Base-by-base conservation (phyloP, 441 rosid species). In the Rhodomyrtus psidioides region DNA sequence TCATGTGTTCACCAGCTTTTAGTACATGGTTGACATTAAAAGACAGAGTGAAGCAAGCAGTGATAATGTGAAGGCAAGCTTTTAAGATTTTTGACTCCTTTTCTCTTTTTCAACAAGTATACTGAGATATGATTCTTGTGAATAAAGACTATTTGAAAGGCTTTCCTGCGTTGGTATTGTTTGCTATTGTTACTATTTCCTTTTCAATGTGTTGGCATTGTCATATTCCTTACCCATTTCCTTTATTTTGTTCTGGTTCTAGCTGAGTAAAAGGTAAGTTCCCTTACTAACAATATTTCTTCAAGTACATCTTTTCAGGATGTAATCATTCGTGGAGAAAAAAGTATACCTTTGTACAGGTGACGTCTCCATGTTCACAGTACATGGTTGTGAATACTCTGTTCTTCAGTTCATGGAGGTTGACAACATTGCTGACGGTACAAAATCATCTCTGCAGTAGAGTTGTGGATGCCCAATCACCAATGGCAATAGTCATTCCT, bases 341-440 rank as follows among this genome's bases (percentile, higher is more conserved):
- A 94, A 93, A 91, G 90, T 83, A 91, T 97, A 86, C 99, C 97
- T 30, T 90, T 97, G 84, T 97, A 97, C 88, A 94, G 98, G 98
- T 97, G 91, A 90, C 87, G 92, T 83, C 83, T 91, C 62, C 49
- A 83, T 86, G 81, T 83, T 82, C 75, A 83, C 81, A 27, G 65
- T 62, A 53, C 46, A 76, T 54, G 55, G 53, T 23, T 74, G 86
- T 83, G 59, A 76, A 81, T 27, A 27, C 55, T 83, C 76, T 59
- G 28, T 81, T 60, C 88, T 55, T 46, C 26, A 53, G 51, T 27
- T 46, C 21, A n/a, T 58, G 75, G 53, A 9, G 26, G 83, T 74
- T 57, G 34, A 82, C 46, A 51, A 16, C 83, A 49, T 85, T 85
- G 87, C 93, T 93, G 88, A 88, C 88, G 34, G 24, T 86, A 83